Percentiles rank a stretch among this genome's conserved stretches.
Conservation (phyloP, 805 yeast species). For the Groenewaldozyma salmanticensis region DNA sequence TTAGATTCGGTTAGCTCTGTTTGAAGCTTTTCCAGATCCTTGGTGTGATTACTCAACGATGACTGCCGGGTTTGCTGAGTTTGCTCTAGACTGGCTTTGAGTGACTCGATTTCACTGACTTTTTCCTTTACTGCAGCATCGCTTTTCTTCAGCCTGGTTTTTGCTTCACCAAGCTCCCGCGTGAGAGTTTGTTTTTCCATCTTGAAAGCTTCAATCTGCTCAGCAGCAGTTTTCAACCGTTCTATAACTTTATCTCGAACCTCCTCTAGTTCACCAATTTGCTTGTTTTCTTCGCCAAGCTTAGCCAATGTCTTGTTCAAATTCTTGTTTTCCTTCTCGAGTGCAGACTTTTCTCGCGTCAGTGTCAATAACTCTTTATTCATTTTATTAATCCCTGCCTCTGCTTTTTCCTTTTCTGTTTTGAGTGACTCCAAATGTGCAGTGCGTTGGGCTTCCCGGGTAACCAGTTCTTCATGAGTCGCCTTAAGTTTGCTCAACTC, state of each 20-base stretch:
- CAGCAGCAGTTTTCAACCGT: slow-evolving; percentile 37
- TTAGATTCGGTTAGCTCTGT: slow-evolving; percentile 6
- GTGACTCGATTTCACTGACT: neutral
- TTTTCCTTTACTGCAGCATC: slow-evolving; percentile 1
- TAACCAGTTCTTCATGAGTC: slow-evolving; percentile 25
- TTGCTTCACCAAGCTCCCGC: slow-evolving; percentile 1
- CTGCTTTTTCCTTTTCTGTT: slow-evolving; percentile 52
- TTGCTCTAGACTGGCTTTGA: neutral
- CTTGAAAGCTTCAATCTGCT: slow-evolving; percentile 23
- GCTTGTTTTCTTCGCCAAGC: slow-evolving; percentile 11
- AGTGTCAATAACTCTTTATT: slow-evolving; percentile 67
- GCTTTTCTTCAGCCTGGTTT: slow-evolving; percentile 1
- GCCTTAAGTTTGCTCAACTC: slow-evolving; percentile 27
- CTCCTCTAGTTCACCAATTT: slow-evolving; percentile 22
- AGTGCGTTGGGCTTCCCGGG: slow-evolving; percentile 25
- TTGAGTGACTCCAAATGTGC: slow-evolving; percentile 28
- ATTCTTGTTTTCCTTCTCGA: slow-evolving; percentile 34
- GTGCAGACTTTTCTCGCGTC: slow-evolving; percentile 46
- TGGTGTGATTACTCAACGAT: too few species aligned
- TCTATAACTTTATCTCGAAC: slow-evolving; percentile 36
- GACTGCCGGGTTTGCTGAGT: too few species aligned
- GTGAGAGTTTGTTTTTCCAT: slow-evolving; percentile 1
- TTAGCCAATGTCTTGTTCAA: slow-evolving; percentile 28
- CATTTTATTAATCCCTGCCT: slow-evolving; percentile 86
- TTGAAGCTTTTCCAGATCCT: neutral